These are phyloP conservation scores for Aspergillus campestris DNA, from an alignment of 495 filamentous ascomycete genomes.

Conservation along the genomic window DNA sequence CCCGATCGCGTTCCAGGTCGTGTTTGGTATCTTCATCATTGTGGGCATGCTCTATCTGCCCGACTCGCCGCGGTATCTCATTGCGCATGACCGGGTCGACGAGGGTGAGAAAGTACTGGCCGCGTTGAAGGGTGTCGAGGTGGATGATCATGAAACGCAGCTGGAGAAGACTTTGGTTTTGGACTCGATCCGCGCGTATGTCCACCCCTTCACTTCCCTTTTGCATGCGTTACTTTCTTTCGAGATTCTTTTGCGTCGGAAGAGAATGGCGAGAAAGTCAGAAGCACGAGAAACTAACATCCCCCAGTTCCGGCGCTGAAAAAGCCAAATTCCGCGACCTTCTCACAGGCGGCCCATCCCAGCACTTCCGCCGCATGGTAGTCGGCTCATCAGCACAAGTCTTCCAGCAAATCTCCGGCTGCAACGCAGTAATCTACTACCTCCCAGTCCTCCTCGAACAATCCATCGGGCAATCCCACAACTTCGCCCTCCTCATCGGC, in stretches of 20 bases:
- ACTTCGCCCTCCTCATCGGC: conserved; percentile 56
- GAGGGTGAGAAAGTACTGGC: conserved; percentile 46
- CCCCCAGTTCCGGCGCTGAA: conserved; percentile 1
- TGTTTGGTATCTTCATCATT: conserved; percentile 55
- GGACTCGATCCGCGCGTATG: conserved; percentile 56
- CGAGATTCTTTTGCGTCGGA: conserved; percentile 36
- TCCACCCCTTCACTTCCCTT: background rate
- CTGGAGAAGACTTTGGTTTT: conserved; percentile 52
- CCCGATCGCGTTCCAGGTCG: conserved; percentile 63
- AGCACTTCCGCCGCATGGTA: conserved; percentile 25
- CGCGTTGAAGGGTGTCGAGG: conserved; percentile 6
- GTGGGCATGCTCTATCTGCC: conserved; percentile 51
- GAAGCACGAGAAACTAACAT: conserved; percentile 18
- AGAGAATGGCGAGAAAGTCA: conserved; percentile 20
- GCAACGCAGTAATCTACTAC: conserved; percentile 74
- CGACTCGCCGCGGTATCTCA: conserved; percentile 62
- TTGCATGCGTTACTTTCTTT: conserved; percentile 14
- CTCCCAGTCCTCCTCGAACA: conserved; percentile 60
- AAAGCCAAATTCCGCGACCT: conserved; percentile 21
- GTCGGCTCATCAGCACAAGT: conserved; percentile 35
- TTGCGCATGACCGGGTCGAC: conserved; percentile 47
- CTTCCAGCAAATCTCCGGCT: conserved; percentile 61
- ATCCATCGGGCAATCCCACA: conserved; percentile 45
- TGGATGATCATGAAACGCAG: conserved; percentile 8
- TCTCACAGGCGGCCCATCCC: conserved; percentile 22